A percentile compares a stretch with the other conserved stretches of the same genome.
Evolutionary conservation across 2,329 filamentous ascomycete genomes (phyloP).

Genomic region (Diplodia mutila): DNA sequence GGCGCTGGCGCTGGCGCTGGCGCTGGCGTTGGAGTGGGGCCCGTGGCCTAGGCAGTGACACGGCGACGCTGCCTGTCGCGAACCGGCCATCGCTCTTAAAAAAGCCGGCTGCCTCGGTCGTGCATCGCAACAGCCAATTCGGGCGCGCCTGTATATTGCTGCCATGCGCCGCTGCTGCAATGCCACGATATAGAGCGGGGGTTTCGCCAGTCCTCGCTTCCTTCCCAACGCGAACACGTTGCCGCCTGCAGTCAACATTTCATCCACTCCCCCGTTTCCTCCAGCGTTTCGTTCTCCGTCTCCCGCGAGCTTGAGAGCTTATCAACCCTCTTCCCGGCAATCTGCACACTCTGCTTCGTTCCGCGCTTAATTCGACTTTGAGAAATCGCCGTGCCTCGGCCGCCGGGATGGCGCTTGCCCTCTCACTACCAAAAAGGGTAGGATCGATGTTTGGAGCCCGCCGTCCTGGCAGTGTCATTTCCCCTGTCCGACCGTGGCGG

Average conservation of each 20-base stretch:
- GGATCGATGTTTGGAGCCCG: neutral
- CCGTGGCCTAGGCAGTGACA: neutral
- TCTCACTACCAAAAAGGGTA: neutral
- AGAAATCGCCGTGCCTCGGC: neutral
- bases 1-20: neutral
- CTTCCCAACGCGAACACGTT: neutral
- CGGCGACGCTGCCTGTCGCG: neutral
- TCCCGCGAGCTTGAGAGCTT: neutral
- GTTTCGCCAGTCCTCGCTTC: neutral
- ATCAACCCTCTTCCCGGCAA: neutral
- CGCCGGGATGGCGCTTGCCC: neutral
- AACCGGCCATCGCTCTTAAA: neutral
- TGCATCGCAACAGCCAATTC: constrained; percentile 9
- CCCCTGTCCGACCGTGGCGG: neutral
- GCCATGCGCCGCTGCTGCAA: constrained; percentile 1
- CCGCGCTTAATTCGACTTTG: neutral
- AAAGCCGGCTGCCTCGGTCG: constrained; percentile 11
- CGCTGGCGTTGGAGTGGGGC: neutral
- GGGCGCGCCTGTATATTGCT: constrained; percentile 18
- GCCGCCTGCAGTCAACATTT: neutral
- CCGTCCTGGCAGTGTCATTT: neutral
- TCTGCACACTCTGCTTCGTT: neutral
- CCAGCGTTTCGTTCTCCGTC: neutral
- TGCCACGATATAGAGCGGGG: constrained; percentile 12
- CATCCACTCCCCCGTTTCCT: neutral